Conservation (phyloP, 495 filamentous ascomycete species). For the Aspergillus kassunensis region DNA sequence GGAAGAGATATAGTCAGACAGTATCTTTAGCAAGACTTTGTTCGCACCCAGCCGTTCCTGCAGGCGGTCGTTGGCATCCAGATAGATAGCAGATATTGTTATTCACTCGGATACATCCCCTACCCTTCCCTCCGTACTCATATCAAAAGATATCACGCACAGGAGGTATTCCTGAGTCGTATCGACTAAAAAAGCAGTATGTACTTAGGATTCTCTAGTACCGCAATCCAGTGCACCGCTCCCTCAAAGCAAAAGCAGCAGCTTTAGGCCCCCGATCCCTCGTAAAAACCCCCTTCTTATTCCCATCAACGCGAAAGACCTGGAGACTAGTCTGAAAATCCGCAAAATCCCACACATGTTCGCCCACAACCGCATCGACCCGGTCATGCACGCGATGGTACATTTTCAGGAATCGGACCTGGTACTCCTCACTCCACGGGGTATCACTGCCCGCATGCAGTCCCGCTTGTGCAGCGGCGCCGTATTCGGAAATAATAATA, state of each 20-base stretch:
- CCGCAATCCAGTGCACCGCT: too few relatives aligned
- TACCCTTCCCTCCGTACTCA: too few relatives aligned
- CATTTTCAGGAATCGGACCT: neutral
- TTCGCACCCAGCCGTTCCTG: too few relatives aligned
- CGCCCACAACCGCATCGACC: neutral
- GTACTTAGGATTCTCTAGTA: too few relatives aligned
- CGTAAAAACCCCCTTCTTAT: conserved; percentile 3
- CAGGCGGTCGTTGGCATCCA: too few relatives aligned
- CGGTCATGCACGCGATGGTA: neutral
- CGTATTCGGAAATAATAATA: neutral
- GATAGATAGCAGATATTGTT: too few relatives aligned
- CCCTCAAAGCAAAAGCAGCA: neutral
- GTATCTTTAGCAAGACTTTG: too few relatives aligned
- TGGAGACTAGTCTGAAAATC: neutral
- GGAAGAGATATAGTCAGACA: too few relatives aligned
- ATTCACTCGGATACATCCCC: too few relatives aligned
- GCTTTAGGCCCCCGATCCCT: neutral
- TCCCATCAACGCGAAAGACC: neutral
- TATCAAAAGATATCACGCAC: too few relatives aligned
- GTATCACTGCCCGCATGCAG: neutral
- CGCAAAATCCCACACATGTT: conserved; percentile 4
- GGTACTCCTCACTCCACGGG: conserved; percentile 1
- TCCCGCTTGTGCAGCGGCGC: neutral
- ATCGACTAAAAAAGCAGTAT: too few relatives aligned
- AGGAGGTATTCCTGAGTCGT: too few relatives aligned